Base-by-base conservation (phyloP, 139 green algal species). In the Zygnema circumcarinatum region DNA sequence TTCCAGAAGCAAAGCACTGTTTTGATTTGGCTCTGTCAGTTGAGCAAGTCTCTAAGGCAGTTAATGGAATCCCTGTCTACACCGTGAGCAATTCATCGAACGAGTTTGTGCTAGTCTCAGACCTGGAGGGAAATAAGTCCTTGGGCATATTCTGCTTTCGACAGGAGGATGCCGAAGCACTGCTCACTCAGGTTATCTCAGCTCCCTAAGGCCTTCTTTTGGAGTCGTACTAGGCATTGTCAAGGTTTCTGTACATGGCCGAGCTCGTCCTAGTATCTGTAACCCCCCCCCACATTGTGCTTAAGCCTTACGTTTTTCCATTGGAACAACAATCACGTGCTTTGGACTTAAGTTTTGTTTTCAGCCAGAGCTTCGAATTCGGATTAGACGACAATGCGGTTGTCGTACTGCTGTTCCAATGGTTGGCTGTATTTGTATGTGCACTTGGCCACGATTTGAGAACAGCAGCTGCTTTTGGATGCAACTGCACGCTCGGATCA, bases 71-170 rank as follows among this genome's bases (percentile, higher is more conserved):
- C 11, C 29, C 78, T 42, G 84, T 89, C 56, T 89, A 89, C 35
- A 89, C 84, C 7, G 84, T 89, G 40, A 88, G 76, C 84, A 89
- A 89, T 68, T 52, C 36, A 11, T 81, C 32, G 29, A 89, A 89
- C 36, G 84, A 89, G 84, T 89, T 89, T 76, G 84, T 89, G 20
- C 84, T 89, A 22, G 74, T 89, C 2, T n/a, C 76, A 20, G 84
- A 89, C 20, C 16, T 80, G 75, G 38, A 87, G 76, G 52, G 36
- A 76, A 87, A 67, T 36, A 89, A 89, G 42, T 89, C 84, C 2
- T 22, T 89, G 29, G 84, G 84, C 1, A 67, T 89, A 20, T 89
- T 89, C 36, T 89, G 84, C 74, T 89, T 89, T 78, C 39, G 84
- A n/a, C 35, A 89, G 84, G 78, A 89, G 1, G 84, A 89, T 78